Percentiles rank a stretch among this genome's conserved stretches.
Evolutionary conservation across 768 basidiomycete genomes (phyloP).

Genomic region (Mycena haematopus): DNA sequence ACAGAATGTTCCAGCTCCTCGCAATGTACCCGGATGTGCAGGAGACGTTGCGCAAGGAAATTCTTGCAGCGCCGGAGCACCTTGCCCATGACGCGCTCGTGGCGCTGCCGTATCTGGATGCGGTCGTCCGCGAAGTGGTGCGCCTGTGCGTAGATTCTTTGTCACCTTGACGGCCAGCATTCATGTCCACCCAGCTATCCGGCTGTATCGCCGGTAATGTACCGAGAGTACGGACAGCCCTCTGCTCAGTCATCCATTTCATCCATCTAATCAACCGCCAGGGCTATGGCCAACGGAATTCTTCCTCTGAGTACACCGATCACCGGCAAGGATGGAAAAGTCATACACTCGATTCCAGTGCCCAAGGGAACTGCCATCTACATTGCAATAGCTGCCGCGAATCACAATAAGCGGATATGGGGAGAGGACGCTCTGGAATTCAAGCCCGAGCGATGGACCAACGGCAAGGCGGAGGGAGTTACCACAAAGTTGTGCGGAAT

Average conservation of each 20-base stretch:
- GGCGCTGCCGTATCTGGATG: constrained; percentile 2
- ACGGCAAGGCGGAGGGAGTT: neutral
- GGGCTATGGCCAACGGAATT: neutral
- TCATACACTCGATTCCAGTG: constrained; percentile 29
- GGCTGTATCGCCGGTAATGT: neutral
- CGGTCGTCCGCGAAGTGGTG: neutral
- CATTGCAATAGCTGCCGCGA: constrained; percentile 40
- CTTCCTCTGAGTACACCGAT: constrained; percentile 45
- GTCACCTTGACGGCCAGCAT: neutral
- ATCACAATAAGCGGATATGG: constrained; percentile 46
- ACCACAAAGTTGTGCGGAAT: neutral
- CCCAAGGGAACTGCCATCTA: constrained; percentile 37
- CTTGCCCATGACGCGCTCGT: neutral
- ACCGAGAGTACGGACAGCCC: neutral
- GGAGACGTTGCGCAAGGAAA: constrained; percentile 3
- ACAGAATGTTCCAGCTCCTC: neutral
- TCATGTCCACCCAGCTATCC: neutral
- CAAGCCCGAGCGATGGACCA: constrained; percentile 52
- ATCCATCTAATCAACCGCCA: neutral
- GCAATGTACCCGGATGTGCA: constrained; percentile 1
- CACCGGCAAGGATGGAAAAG: constrained; percentile 35
- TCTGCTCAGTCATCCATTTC: neutral
- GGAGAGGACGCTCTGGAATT: constrained; percentile 51
- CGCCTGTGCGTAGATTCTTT: neutral
- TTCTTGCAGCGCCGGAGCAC: neutral